Base-by-base conservation (phyloP, 1,139 yeast genomes). In the Geotrichum reessii region DNA sequence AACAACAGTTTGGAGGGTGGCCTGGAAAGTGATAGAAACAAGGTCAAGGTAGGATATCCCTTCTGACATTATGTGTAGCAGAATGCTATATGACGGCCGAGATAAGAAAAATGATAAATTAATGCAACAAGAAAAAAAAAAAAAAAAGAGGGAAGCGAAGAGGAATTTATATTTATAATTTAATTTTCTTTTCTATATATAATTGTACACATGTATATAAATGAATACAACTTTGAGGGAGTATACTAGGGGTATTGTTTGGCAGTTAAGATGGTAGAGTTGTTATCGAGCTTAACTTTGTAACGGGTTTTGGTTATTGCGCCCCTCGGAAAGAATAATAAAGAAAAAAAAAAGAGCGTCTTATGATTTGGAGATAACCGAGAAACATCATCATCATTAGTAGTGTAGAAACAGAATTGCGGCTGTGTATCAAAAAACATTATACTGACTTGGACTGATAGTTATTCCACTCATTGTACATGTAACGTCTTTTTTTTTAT, bases 1-100 rank as follows among this genome's bases (percentile, higher is more conserved):
- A 52, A 86, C 76, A 50, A 87, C 87, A 54, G 88, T 92, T 70
- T 87, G 90, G 56, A 86, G 71, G 28, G 87, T 91, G 0, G 95
- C 93, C 73, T 87, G 88, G 64, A 87, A 83, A 1, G 95, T 86
- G 57, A 87, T 76, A 62, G 80, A 80, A 27, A 89, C 73, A 60
- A 87, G 82, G 59, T 80, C 80, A 31, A 73, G 67, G 65, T 82
- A 83, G 14, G 87, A 82, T 61, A 83, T 59, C 42, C 58, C 65
- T n/a, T 47, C 40, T 14, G 50, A 55, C 61, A 42, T 37, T 25
- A 9, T 28, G 22, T 19, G 25, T 47, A 19, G 27, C 7, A 14
- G 25, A 28, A 46, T 12, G 55, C 27, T 19, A 33, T 21, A 14
- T 19, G 28, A n/a, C 7, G 37, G 3, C 22, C n/a, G 21, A 47